A percentile compares a stretch with the other conserved stretches of the same genome.
Evolutionary conservation across 192 early-diverging fungal genomes (phyloP).

Genomic region (Chytriomyces sp.): DNA sequence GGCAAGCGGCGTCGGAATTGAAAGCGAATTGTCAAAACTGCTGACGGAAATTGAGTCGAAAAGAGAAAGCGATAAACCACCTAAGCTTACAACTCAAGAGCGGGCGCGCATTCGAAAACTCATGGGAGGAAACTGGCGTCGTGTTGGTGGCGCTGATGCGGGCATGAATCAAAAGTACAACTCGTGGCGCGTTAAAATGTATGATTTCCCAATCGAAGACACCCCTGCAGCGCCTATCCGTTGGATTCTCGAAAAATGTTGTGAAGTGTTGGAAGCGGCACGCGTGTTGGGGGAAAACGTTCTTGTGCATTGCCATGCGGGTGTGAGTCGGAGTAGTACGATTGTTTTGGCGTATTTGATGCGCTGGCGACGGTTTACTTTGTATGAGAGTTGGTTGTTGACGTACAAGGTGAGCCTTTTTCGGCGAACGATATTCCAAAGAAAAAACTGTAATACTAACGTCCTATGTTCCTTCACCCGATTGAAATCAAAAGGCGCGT

Average conservation of each 20-base stretch:
- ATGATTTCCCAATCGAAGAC: constrained; percentile 55
- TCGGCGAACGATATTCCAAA: background rate
- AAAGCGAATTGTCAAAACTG: constrained; percentile 13
- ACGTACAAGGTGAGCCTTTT: constrained; percentile 37
- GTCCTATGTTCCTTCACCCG: background rate
- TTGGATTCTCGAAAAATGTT: constrained; percentile 47
- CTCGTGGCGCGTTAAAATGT: constrained; percentile 20
- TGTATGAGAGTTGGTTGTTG: constrained; percentile 53
- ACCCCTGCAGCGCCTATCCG: constrained; percentile 44
- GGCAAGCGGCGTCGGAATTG: constrained; percentile 2
- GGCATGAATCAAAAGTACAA: background rate
- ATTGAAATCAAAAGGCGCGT: constrained; percentile 19
- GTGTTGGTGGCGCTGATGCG: background rate
- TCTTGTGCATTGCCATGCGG: constrained; percentile 64
- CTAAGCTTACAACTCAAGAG: background rate
- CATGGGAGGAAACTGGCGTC: background rate
- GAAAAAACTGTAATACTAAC: background rate
- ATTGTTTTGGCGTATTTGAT: constrained; percentile 68
- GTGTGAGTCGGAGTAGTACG: constrained; percentile 64
- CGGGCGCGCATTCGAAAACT: background rate
- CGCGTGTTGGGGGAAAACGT: constrained; percentile 38
- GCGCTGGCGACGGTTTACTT: constrained; percentile 38
- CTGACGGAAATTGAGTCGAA: background rate
- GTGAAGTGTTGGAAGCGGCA: constrained; percentile 40
- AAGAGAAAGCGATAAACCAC: background rate